Percentiles rank a stretch among this genome's conserved stretches.
Conservation (phyloP, 495 filamentous ascomycete species). For the Aspergillus nidulans region DNA sequence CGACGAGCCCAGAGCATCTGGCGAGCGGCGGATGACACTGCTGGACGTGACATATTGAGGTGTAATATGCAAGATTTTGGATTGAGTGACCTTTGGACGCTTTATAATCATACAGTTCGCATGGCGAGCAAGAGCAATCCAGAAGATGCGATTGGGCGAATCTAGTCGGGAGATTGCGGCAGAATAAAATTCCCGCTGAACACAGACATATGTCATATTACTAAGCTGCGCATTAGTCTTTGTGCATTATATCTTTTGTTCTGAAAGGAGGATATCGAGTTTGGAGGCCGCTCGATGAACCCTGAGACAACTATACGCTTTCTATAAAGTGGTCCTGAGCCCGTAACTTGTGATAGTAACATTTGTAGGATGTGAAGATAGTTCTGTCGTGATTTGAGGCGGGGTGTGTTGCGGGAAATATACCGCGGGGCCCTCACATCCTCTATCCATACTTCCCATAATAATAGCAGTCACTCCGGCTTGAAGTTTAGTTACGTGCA, state of each 20-base stretch:
- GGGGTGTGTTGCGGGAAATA: background rate
- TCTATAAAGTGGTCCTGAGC: too few relatives aligned
- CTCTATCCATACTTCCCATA: background rate
- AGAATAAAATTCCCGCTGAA: constrained; percentile 29
- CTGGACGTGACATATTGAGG: constrained; percentile 27
- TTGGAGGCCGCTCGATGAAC: too few relatives aligned
- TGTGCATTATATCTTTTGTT: background rate
- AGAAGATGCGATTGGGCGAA: constrained; percentile 31
- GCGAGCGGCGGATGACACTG: constrained; percentile 22
- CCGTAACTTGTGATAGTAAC: too few relatives aligned
- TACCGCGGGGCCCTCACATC: background rate
- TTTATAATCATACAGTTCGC: constrained; percentile 20
- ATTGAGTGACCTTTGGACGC: constrained; percentile 8
- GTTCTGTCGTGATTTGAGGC: background rate
- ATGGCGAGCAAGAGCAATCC: constrained; percentile 14
- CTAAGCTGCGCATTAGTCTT: background rate
- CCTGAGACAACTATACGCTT: too few relatives aligned
- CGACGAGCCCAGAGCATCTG: constrained; percentile 20
- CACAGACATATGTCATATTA: too few relatives aligned
- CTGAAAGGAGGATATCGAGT: too few relatives aligned
- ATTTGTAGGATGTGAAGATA: too few relatives aligned
- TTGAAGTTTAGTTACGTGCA: background rate
- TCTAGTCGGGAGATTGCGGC: constrained; percentile 21
- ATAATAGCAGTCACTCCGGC: background rate
- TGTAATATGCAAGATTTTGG: background rate